Base-by-base conservation (phyloP, 805 yeast species). In the Lachancea meyersii region DNA sequence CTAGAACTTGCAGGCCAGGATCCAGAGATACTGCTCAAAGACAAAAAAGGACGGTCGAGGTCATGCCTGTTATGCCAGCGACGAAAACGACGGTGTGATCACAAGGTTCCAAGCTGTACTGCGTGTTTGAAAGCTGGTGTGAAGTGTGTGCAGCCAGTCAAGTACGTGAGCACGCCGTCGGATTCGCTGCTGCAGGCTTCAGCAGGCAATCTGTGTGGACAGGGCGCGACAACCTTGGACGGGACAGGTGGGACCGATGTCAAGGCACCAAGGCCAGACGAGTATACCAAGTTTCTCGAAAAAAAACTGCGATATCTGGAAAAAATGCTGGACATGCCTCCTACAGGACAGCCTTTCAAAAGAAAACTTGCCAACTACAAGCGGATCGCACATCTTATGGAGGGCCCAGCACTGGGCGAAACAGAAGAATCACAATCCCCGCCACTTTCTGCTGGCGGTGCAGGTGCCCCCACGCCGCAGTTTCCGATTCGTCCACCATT, bases 41-140 rank as follows among this genome's bases (percentile, higher is more conserved):
- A 74, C 46, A 76, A 74, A 53, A 75, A 71, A 48, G 77, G 79
- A 5, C 68, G 82, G 40, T 75, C 80, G 9, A 72, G 79, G 5
- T 73, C 80, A 2, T 77, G 82, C 51, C 59, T 70, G 31, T 53
- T 77, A 18, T 77, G 82, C 45, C 79, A 77, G 49, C 72, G 73
- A 55, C 60, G 81, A 38, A 77, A 77, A 51, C 81, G 77, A 52
- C 75, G 76, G 53, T 80, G 86, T 62, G 85, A 80, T 50, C 84
- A 79, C 43, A 67, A 80, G 37, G 58, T 73, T 10, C 86, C 86
- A 5, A 68, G 77, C 38, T 80, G 86, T 52, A 76, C 84, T 4
- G 77, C 79, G 32, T 80, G 86, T 61, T 62, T 79, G 41, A 78
- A 78, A 52, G 80, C 85, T 1, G 79, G 76, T 24, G 77, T 72